Evolutionary conservation across 2,329 filamentous ascomycete genomes (phyloP), one percentile per base, ranked within the genome.

Genomic region (Rutstroemia sp.): DNA sequence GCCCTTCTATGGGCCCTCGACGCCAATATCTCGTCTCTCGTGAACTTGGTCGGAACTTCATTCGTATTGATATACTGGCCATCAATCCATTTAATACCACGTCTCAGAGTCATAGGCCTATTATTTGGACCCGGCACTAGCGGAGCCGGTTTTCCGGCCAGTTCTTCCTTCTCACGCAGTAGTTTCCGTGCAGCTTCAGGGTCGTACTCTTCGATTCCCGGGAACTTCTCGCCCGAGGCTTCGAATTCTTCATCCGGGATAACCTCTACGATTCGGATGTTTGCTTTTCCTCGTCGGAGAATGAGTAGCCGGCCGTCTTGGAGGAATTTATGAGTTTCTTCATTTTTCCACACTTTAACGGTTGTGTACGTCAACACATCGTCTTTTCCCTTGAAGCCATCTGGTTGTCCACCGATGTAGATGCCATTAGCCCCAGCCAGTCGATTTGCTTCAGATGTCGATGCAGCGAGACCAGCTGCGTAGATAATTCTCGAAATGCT

Each of bases 211-310:
- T 49, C 48, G 6, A 5, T n/a, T 38, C 54, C 54, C 14, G 54
- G 54, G 42, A 52, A 57, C 6, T 25, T 17, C 27, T 45, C 9
- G 6, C 49, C 49, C 27, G 30, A 30, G 19, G 54, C 49, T 8
- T 44, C 59, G 48, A 62, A 68, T n/a, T 68, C 76, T 48, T 79
- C 73, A 64, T 86, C 80, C 59, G 70, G 72, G 30, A 86, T 72
- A 59, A 86, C 73, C 69, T 84, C 74, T 51, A 86, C 74, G 61
- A 85, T 76, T 47, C 81, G 78, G 47, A 86, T 69, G 60, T 84
- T 82, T 70, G 83, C 78, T 72, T 84, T 85, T 61, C 82, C 82
- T 65, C 78, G 81, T 61, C 83, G 80, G 53, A 86, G 72, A 62
- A 86, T 77, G 60, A 86, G 72, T 48, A 85, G 62, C 60, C 77